Evolutionary conservation across 495 filamentous ascomycete genomes (phyloP).

Genomic region (Astrothelium subdiscretum): DNA sequence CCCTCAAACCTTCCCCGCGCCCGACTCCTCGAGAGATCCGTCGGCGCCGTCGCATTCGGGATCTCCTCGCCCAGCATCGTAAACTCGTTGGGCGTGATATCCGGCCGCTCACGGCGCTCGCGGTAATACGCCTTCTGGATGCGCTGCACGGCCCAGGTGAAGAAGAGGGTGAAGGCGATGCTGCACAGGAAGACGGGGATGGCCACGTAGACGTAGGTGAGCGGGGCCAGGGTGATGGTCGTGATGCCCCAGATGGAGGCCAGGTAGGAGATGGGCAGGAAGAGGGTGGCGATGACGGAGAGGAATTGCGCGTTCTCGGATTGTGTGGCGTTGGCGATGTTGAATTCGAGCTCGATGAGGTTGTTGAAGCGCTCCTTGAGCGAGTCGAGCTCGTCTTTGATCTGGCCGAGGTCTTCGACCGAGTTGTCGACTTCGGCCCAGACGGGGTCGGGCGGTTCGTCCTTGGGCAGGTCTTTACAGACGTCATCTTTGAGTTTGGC

Average conservation of each 20-base stretch:
- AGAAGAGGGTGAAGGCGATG: conserved; percentile 5
- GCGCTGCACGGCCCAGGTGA: conserved; percentile 5
- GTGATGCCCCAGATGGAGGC: conserved; percentile 16
- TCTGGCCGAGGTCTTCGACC: conserved; percentile 17
- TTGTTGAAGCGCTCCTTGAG: conserved; percentile 21
- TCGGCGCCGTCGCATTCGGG: conserved; percentile 3
- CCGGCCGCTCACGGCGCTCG: neutral
- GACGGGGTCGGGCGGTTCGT: conserved; percentile 10
- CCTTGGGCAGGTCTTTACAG: neutral
- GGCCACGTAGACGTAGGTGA: conserved; percentile 14
- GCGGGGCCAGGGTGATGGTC: conserved; percentile 10
- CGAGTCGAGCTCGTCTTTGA: conserved; percentile 9
- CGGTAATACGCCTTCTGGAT: conserved; percentile 12
- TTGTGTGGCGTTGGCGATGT: conserved; percentile 16
- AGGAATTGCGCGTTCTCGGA: conserved; percentile 14
- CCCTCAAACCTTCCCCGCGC: neutral
- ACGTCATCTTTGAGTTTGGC: conserved; percentile 11
- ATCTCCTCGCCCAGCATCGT: conserved; percentile 19
- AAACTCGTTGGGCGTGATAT: conserved; percentile 12
- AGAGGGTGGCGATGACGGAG: conserved; percentile 16
- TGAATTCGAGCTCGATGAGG: conserved; percentile 20
- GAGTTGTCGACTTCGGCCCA: conserved; percentile 18
- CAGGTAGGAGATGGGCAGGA: conserved; percentile 18
- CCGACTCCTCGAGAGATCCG: neutral
- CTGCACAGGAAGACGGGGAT: conserved; percentile 11